These are phyloP conservation scores for Lagenaria siceraria DNA, from an alignment of 306 rosid species.

Conservation along the genomic window DNA sequence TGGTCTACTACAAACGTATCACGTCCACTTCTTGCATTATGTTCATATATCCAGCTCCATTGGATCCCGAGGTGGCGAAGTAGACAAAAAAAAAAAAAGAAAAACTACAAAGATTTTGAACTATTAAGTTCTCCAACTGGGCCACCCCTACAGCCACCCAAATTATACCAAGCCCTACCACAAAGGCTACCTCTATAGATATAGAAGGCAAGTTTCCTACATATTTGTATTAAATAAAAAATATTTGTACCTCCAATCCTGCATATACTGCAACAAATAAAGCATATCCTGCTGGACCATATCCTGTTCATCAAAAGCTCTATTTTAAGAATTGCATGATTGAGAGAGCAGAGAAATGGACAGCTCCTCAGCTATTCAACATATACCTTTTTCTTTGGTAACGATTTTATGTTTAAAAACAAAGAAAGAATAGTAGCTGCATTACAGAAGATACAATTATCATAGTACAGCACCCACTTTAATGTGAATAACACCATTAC, in stretches of 20 bases:
- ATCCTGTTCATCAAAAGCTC: constrained; percentile 43
- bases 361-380: not conserved
- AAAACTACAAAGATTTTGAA: not conserved
- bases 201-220: not conserved
- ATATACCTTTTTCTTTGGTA: not conserved
- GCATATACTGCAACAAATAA: constrained; percentile 89
- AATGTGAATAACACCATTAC: not conserved
- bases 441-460: not conserved
- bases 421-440: not conserved
- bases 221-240: constrained; percentile 5
- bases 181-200: not conserved
- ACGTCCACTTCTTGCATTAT: not conserved
- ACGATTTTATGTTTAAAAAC: not conserved
- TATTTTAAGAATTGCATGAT: not conserved
- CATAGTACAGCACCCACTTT: not conserved
- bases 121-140: not conserved
- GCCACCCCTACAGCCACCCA: not conserved
- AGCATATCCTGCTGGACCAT: constrained; percentile 95
- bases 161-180: not conserved
- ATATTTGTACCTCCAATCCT: constrained; percentile 65
- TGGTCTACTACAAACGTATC: not conserved
- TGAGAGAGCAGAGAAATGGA: not conserved
- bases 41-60: not conserved
- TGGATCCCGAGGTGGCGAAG: not conserved
- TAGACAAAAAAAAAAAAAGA: too few relatives aligned